Base-by-base conservation (phyloP, 495 filamentous ascomycete genomes). In the Neurospora sp. region DNA sequence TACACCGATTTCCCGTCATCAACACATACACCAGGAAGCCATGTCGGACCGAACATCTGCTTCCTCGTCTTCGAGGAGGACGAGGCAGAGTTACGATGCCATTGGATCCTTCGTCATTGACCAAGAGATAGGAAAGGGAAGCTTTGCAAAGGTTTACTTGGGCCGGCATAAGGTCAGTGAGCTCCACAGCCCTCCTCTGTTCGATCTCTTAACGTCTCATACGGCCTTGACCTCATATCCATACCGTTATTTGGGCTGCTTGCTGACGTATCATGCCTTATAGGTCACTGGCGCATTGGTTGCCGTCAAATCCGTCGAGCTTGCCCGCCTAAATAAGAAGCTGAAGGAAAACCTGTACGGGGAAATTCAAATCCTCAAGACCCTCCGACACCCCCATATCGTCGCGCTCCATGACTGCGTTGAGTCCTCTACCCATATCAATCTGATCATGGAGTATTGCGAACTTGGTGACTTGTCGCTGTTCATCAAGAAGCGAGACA, bases 391-490 rank as follows among this genome's bases (percentile, higher is more conserved):
- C 81, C 96, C 96, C 37, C 96, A 99, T 79, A 98, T 99, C 76
- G 96, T 98, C 75, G 92, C 94, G 70, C 89, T 99, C 69, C 94
- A 96, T 82, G 93, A 97, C 79, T 97, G 94, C 83, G 87, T 92
- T 80, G 95, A 98, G 79, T 90, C 92, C 4, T 82, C 87, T 7
- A 89, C 90, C 22, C 93, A 97, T 73, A 97, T 98, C 80, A 94
- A 99, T 82, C 87, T 99, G 22, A 91, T 98, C 68, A 99, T 98
- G 96, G 96, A 99, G 80, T 98, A 94, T 82, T 99, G 96, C 82
- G 92, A 96, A 77, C 85, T 99, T 40, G 94, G 96, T 38, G 96
- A 99, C 78, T 81, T 99, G 70, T 96, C 95, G 8, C 82, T 93
- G 12, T 98, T 99, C 81, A 97, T 98, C 84, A 97, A 94, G 85